These are phyloP conservation scores for Gastrolobium villosum DNA, from an alignment of 306 rosid species.

Conservation along the genomic window DNA sequence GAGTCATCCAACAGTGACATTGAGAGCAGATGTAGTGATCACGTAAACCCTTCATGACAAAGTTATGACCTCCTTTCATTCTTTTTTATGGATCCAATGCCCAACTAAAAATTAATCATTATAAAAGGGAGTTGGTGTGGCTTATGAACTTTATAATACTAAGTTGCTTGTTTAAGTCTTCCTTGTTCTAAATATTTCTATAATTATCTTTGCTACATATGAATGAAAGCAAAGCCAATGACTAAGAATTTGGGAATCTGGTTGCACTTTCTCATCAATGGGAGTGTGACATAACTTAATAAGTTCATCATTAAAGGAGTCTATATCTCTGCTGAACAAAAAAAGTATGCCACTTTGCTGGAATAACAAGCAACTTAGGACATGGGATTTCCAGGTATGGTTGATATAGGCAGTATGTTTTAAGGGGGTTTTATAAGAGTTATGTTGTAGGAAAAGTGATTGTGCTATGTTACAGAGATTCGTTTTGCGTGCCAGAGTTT, in stretches of 20 bases:
- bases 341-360: conserved; percentile 23
- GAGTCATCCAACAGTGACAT: conserved; percentile 35
- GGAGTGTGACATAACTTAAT: conserved; percentile 37
- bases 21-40: conserved; percentile 53
- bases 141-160: conserved; percentile 32
- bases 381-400: not conserved
- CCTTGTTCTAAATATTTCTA: conserved; percentile 12
- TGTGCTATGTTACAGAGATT: too few species aligned
- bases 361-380: conserved; percentile 47
- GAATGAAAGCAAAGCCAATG: conserved; percentile 10
- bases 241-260: conserved; percentile 22
- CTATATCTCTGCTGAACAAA: not conserved
- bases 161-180: conserved; percentile 31
- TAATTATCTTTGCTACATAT: conserved; percentile 14
- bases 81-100: conserved; percentile 53
- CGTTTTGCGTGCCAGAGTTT: too few species aligned
- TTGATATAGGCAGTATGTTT: not conserved
- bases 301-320: conserved; percentile 32
- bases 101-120: conserved; percentile 48
- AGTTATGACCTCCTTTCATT: conserved; percentile 47
- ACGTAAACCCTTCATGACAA: conserved; percentile 55
- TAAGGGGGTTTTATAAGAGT: too few species aligned
- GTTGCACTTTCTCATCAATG: conserved; percentile 44
- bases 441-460: too few species aligned
- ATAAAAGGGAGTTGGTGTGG: conserved; percentile 25